Percentiles rank a stretch among this genome's conserved stretches.
phyloP scores from a whole-genome alignment of 495 filamentous ascomycete species.

The Penicillium taxi region DNA sequence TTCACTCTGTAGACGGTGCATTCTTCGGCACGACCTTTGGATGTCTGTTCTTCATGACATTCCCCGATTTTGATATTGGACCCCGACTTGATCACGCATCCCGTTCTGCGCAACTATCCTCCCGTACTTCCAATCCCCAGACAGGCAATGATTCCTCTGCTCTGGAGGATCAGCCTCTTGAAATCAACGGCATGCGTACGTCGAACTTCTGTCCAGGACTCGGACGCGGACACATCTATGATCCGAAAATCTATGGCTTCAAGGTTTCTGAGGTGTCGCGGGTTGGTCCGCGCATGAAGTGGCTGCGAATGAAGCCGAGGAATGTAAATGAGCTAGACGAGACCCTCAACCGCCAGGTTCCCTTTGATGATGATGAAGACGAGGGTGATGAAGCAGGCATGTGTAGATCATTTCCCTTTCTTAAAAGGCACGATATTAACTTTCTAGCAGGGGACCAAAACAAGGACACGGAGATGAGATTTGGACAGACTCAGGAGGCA shows the following conservation, averaged over 20 bases:
- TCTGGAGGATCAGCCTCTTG: slow-evolving; percentile 41
- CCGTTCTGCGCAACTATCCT: slow-evolving; percentile 26
- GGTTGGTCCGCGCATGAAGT: slow-evolving; percentile 90
- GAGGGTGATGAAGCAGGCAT: slow-evolving; percentile 36
- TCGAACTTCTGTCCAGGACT: slow-evolving; percentile 82
- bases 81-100: slow-evolving; percentile 25
- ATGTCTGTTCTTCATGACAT: slow-evolving; percentile 94
- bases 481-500: slow-evolving; percentile 25
- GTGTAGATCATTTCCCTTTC: no score
- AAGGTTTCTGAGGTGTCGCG: slow-evolving; percentile 79
- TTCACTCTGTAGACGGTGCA: slow-evolving; percentile 95
- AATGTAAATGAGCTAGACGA: slow-evolving; percentile 81
- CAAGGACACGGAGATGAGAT: slow-evolving; percentile 37
- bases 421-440: no score
- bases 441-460: no score
- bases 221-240: slow-evolving; percentile 76
- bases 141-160: slow-evolving; percentile 19
- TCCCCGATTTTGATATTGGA: slow-evolving; percentile 81
- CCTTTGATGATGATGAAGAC: background rate
- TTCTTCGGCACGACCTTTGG: slow-evolving; percentile 98
- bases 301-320: slow-evolving; percentile 76
- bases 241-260: slow-evolving; percentile 95
- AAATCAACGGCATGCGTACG: slow-evolving; percentile 77
- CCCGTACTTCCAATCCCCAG: slow-evolving; percentile 14
- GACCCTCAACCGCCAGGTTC: slow-evolving; percentile 20